Base-by-base conservation (phyloP, 495 filamentous ascomycete species). In the Saxophila tyrrhenica region DNA sequence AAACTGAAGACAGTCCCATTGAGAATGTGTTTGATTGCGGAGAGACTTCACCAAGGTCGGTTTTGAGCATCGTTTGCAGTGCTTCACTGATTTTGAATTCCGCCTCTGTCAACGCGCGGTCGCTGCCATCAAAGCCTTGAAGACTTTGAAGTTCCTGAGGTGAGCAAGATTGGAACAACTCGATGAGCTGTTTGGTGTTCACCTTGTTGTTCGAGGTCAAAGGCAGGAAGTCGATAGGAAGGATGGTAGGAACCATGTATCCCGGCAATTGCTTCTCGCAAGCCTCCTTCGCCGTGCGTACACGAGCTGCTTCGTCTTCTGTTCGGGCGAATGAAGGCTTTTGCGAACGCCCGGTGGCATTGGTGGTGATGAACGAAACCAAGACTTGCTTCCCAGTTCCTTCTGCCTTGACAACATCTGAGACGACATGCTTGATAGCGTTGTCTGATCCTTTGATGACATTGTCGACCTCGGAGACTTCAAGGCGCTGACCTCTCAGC, bases 1-100 rank as follows among this genome's bases (percentile, higher is more conserved):
- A 86, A 15, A 94, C 86, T 0, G 87, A 91, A 63, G 92, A 89
- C 7, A 91, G 71, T 0, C 88, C 88, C 1, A 94, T 69, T 49
- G 92, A 86, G 59, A 87, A 94, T 25, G 94, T 78, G 25, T 76
- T 91, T 0, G 83, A 78, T 0, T 70, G 70, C 16, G 70, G 68
- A 1, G 63, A 70, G 32, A 89, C 73, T 0, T 72, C 65, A 2
- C 59, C 60, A 0, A 51, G 32, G 8, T 74, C 59, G 5, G 80
- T 58, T 1, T 65, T 55, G 11, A 76, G 68, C 46, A 82, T 71
- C 5, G 69, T 60, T 0, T 70, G 64, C n/a, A 91, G 64, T 10
- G 77, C 69, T n/a, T 60, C 50, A 0, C 73, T 66, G 21, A 90
- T 71, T 21, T 68, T 65, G 19, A 64, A 58, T 25, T 78, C 81